Evolutionary conservation across 306 rosid genomes (phyloP).

Genomic region (Parietaria judaica): DNA sequence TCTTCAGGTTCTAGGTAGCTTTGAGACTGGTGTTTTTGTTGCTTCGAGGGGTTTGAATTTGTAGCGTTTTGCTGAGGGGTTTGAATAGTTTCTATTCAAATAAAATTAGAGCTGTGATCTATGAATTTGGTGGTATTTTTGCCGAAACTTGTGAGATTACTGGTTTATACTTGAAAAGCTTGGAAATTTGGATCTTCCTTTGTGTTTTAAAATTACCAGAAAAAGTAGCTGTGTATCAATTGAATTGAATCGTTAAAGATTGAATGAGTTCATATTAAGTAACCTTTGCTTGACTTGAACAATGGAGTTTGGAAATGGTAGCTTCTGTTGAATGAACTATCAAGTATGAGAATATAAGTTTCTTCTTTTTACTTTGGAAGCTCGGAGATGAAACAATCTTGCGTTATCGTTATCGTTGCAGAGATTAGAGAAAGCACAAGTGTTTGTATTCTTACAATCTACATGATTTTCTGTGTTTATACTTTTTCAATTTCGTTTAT

Average conservation of each 20-base stretch:
- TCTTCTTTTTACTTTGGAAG: too few species aligned
- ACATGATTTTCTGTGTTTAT: background rate
- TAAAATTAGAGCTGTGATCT: too few species aligned
- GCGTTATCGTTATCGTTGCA: background rate
- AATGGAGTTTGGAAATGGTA: too few species aligned
- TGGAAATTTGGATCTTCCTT: background rate
- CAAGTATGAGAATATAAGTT: too few species aligned
- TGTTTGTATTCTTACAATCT: too few species aligned
- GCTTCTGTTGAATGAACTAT: too few species aligned
- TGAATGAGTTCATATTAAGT: too few species aligned
- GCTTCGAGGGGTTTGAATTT: background rate
- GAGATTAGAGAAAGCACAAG: background rate
- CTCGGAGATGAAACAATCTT: too few species aligned
- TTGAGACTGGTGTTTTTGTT: background rate
- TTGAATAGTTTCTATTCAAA: background rate
- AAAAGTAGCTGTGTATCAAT: background rate
- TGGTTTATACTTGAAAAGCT: slow-evolving; percentile 5
- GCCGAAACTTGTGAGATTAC: background rate
- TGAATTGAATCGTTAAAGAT: too few species aligned
- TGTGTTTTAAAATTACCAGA: background rate
- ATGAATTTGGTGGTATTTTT: background rate
- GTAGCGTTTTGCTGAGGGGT: background rate
- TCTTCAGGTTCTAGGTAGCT: slow-evolving; percentile 27
- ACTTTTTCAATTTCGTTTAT: background rate
- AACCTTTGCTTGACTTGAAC: too few species aligned